Evolutionary conservation across 139 green algal genomes (phyloP), one percentile per base, ranked within the genome.

Genomic region (Chlorella ohadii): DNA sequence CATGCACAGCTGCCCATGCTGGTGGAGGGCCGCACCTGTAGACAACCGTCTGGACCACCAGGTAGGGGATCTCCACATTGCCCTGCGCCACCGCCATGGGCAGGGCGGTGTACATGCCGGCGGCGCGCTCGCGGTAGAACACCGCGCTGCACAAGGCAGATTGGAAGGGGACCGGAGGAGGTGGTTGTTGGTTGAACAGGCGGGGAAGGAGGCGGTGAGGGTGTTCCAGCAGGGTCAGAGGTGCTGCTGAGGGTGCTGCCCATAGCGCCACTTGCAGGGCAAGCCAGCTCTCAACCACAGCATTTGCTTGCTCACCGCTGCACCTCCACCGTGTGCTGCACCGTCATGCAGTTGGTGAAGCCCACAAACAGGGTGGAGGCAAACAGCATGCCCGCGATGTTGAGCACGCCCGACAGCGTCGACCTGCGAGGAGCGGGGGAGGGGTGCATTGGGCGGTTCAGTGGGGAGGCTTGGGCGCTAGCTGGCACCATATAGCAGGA

Each of bases 1-100:
- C 44, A 51, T 51, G 44, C 44, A 51, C 44, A 9, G 44, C 44
- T 51, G 7, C 9, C 44, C 6, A 9, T 9, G 44, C 44, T 51
- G 44, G 44, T 9, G 44, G 44, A 9, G 44, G 44, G 51, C 12
- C 51, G 51, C 51, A 76, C 70, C 47, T 36, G 47, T 36, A 96
- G 16, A 96, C n/a, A 17, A 93, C 28, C 1, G 73, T 63, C 81
- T 92, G 88, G 23, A 85, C 68, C 41, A 86, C 12, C 9, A 92
- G 34, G 80, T 85, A 92, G 1, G 88, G 88, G 0, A 92, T 31
- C 75, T 92, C 88, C 33, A 92, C 84, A 9, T 84, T 74, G 19
- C 67, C 79, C 51, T 91, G 83, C 4, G 89, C 89, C 27, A 94
- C 81, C 19, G 85, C 64, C 67, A 92, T 91, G 1, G 91, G 87